Base-by-base conservation (phyloP, 805 yeast species). In the Grigorovia yakushimaensis region DNA sequence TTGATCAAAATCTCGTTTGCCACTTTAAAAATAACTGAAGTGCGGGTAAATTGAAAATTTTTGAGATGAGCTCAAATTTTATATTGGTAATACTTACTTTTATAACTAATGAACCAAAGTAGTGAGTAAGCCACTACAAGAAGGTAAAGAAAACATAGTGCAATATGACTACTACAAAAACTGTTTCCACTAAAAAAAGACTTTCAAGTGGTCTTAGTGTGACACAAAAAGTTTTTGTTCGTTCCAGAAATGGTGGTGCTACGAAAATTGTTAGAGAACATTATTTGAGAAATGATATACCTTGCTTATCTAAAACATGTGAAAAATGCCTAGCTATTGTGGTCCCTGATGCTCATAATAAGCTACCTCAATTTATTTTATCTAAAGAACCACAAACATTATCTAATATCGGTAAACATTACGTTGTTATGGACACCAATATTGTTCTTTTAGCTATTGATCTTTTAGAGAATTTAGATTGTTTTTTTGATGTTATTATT, bases 191-290 rank as follows among this genome's bases (percentile, higher is more conserved):
- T n/a, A 70, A 72, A 50, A 77, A 74, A 54, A 67, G 78, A 44
- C 63, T 77, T 1, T 58, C 74, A 1, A 70, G 71, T 4, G 82
- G 82, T 1, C 63, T 78, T 21, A 72, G 84, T 2, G 93, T 84
- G 30, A 82, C 93, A 0, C 85, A 84, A 43, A 91, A 91, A 65
- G 96, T 93, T 15, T 91, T 85, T 68, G 95, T 93, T 48, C 72
- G 96, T 57, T 86, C 96, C 2, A 76, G 93, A 57, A 80, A 84
- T 52, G 98, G 98, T 9, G 82, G 82, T 41, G 96, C 97, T 5
- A 75, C 88, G 35, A 56, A 93, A 63, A 77, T 93, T 23, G 95
- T 91, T 9, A 75, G 97, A 54, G 99, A 93, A 62, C 98, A 91
- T 65, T 93, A 93, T 61, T 70, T 93, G 48, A 76, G 98, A 64